Conservation (phyloP, 1,284 basidiomycete genomes). For the Golubevia sp. region DNA sequence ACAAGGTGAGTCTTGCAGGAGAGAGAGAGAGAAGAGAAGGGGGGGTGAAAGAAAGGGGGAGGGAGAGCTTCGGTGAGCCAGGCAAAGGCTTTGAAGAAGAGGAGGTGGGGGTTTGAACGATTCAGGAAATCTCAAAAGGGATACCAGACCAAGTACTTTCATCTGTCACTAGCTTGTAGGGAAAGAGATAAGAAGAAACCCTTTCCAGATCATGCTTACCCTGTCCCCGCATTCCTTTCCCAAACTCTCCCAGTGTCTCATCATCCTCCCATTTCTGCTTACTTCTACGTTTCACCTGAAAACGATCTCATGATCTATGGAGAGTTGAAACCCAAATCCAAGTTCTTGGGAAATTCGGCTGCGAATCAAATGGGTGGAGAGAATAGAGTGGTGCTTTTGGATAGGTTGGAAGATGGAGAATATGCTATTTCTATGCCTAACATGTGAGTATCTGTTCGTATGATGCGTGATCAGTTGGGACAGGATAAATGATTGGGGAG, state of each 20-base stretch:
- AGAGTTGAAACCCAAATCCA: constrained; percentile 91
- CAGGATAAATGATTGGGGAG: too few species aligned
- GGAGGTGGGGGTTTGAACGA: too few species aligned
- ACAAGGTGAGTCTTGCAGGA: constrained; percentile 71
- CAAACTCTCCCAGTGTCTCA: constrained; percentile 73
- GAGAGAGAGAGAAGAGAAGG: neutral
- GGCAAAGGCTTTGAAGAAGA: too few species aligned
- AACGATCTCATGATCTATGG: constrained; percentile 81
- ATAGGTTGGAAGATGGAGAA: constrained; percentile 47
- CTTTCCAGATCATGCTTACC: neutral
- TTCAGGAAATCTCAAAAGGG: too few species aligned
- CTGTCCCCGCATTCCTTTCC: neutral
- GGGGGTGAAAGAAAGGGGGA: neutral
- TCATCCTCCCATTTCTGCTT: constrained; percentile 93
- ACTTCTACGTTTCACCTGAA: constrained; percentile 93
- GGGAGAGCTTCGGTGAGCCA: neutral
- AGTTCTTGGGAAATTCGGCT: constrained; percentile 83
- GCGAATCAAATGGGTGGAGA: constrained; percentile 82
- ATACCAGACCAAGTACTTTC: too few species aligned
- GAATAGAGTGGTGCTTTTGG: constrained; percentile 65
- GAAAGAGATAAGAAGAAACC: neutral
- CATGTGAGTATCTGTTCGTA: constrained; percentile 40
- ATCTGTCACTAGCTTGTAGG: neutral
- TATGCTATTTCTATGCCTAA: constrained; percentile 59
- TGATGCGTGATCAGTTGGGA: too few species aligned